Conservation (phyloP, 495 filamentous ascomycete genomes). For the Beverwykella pulmonaria region DNA sequence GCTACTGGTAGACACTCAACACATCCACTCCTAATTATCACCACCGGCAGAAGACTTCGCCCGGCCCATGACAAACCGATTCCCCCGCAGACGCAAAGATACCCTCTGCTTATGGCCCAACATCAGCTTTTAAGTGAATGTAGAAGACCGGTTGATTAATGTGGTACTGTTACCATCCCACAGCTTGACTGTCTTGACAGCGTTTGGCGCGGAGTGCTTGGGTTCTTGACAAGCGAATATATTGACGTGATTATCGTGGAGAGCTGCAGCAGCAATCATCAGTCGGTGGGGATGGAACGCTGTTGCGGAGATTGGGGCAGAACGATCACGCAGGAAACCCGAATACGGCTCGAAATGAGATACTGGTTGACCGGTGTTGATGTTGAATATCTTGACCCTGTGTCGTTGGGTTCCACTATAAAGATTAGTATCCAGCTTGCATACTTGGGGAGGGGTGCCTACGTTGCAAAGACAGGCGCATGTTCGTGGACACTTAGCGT, state of each 20-base stretch:
- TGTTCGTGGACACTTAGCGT: conserved; percentile 95
- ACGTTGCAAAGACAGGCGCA: conserved; percentile 94
- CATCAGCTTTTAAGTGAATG: conserved; percentile 1
- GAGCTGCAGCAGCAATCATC: conserved; percentile 80
- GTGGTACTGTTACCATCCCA: conserved; percentile 5
- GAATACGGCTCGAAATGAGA: conserved; percentile 85
- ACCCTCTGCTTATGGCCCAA: not conserved
- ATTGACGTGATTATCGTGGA: conserved; percentile 72
- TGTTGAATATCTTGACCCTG: conserved; percentile 88
- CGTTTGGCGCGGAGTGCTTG: conserved; percentile 24
- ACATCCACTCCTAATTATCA: too few species aligned
- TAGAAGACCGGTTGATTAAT: conserved; percentile 13
- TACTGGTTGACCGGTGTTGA: conserved; percentile 63
- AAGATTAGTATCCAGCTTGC: conserved; percentile 37
- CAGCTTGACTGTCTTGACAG: conserved; percentile 24
- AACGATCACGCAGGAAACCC: conserved; percentile 71
- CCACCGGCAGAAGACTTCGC: not conserved
- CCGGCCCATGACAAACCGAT: not conserved
- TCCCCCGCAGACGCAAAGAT: not conserved
- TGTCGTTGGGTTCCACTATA: conserved; percentile 82
- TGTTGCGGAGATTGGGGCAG: conserved; percentile 79
- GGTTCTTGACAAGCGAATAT: conserved; percentile 62
- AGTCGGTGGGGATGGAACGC: conserved; percentile 96
- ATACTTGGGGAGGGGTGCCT: conserved; percentile 51
- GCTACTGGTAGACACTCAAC: too few species aligned